These are phyloP conservation scores for Calonectria montana DNA, from an alignment of 2,329 filamentous ascomycete genomes.

Conservation along the genomic window DNA sequence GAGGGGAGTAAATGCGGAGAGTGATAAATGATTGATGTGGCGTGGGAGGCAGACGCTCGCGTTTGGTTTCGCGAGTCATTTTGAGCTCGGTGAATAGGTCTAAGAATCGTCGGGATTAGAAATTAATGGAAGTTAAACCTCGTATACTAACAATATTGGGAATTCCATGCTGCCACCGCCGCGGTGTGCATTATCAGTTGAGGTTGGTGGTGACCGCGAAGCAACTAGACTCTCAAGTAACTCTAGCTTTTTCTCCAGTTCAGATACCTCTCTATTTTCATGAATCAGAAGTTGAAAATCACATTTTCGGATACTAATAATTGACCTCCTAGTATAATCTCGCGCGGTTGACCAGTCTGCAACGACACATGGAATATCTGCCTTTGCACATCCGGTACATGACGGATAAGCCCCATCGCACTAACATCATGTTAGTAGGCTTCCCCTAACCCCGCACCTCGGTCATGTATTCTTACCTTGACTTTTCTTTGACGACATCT, in stretches of 20 bases:
- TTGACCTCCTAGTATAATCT: not conserved
- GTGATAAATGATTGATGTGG: not conserved
- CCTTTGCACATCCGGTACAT: not conserved
- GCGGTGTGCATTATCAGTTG: no score
- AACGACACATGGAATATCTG: not conserved
- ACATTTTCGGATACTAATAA: not conserved
- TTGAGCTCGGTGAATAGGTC: not conserved
- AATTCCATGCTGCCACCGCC: no score
- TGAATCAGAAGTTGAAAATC: not conserved
- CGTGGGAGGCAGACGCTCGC: not conserved
- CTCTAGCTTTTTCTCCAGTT: not conserved
- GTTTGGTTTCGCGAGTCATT: not conserved
- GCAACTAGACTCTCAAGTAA: not conserved
- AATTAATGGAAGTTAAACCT: no score
- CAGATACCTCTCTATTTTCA: not conserved
- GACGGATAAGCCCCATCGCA: not conserved
- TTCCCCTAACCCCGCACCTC: no score
- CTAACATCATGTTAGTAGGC: not conserved
- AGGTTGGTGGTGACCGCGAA: not conserved
- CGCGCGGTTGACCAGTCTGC: not conserved
- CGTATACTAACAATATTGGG: no score
- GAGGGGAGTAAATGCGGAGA: not conserved
- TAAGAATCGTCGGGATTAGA: no score
- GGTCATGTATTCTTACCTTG: not conserved
- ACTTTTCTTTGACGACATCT: not conserved